Conservation (phyloP, 805 yeast species). For the Lachancea dasiensis region DNA sequence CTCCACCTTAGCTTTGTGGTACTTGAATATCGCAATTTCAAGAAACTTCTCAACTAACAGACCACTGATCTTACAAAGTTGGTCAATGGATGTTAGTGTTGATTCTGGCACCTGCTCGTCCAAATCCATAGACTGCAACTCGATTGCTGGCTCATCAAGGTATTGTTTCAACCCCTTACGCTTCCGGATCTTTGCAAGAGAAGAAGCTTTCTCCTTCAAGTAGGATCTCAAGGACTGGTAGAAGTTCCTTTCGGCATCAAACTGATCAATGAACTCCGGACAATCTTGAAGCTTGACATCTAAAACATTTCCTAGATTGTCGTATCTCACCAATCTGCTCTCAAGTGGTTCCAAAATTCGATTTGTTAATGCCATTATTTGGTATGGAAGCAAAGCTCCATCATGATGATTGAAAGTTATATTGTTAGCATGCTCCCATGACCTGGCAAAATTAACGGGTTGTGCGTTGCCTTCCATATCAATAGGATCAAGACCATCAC, state of each 20-base stretch:
- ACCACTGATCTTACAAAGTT: slow-evolving; percentile 60
- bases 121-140: slow-evolving; percentile 37
- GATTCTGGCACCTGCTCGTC: slow-evolving; percentile 34
- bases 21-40: slow-evolving; percentile 71
- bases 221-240: slow-evolving; percentile 69
- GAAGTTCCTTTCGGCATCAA: slow-evolving; percentile 82
- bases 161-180: slow-evolving; percentile 44
- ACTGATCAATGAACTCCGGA: slow-evolving; percentile 69
- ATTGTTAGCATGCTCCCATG: slow-evolving; percentile 89
- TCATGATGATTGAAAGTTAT: slow-evolving; percentile 57
- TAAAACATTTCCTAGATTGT: slow-evolving; percentile 59
- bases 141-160: slow-evolving; percentile 40
- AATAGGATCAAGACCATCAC: slow-evolving; percentile 95
- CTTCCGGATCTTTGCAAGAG: slow-evolving; percentile 52
- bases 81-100: slow-evolving; percentile 48
- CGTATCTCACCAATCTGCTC: slow-evolving; percentile 53
- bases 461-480: slow-evolving; percentile 99
- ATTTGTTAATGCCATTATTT: slow-evolving; percentile 52
- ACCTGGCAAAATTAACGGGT: slow-evolving; percentile 88
- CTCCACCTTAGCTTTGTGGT: slow-evolving; percentile 85
- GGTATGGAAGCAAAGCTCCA: slow-evolving; percentile 60
- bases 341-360: slow-evolving; percentile 57
- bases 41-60: slow-evolving; percentile 59
- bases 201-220: slow-evolving; percentile 48
- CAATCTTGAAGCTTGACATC: slow-evolving; percentile 40